Evolutionary conservation across 2,329 filamentous ascomycete species (phyloP), one percentile per base, ranked within the genome.

Genomic region (Alternaria novae-zelandiae): DNA sequence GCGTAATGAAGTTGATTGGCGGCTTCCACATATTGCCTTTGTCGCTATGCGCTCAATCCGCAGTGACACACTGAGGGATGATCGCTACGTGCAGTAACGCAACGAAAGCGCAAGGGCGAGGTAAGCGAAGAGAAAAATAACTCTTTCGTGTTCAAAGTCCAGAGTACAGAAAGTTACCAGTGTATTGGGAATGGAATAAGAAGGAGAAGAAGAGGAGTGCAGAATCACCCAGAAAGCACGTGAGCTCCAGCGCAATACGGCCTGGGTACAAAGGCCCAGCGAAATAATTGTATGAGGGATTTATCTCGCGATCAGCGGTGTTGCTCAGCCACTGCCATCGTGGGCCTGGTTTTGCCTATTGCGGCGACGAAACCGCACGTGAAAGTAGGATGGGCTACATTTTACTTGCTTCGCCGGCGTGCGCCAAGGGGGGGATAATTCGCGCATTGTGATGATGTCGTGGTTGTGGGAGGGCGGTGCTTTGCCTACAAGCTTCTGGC

Each of bases 1-100:
- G 84, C 2, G 90, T 89, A 64, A 96, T 94, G 79, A 95, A 96
- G 81, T 92, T 94, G 80, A 60, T 60, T 43, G 61, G 61, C 17
- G 61, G 61, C 36, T 63, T 63, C 61, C 61, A 64, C 61, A 57
- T 62, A 5, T 54, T 11, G n/a, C 10, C 21, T 21, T 62, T n/a
- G 11, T 21, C 23, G 49, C 17, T 41, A 9, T n/a, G 26, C 25
- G 45, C 25, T 25, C 15, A 28, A 20, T n/a, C 28, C 6, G 26
- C n/a, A 54, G n/a, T 7, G 28, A 41, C n/a, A n/a, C 20, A 26
- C 36, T 47, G 47, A 58, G 47, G 54, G 54, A 53, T 58, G 59
- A 47, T 32, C 6, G 47, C 10, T 15, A 49, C 20, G 28, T 49
- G 15, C 12, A 54, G 30, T 10, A 44, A 20, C 23, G 23, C 20